A percentile compares a stretch with the other conserved stretches of the same genome.
These are phyloP conservation scores for Didymellaceae sp. DNA, from an alignment of 2,329 filamentous ascomycete genomes.

Conservation along the genomic window DNA sequence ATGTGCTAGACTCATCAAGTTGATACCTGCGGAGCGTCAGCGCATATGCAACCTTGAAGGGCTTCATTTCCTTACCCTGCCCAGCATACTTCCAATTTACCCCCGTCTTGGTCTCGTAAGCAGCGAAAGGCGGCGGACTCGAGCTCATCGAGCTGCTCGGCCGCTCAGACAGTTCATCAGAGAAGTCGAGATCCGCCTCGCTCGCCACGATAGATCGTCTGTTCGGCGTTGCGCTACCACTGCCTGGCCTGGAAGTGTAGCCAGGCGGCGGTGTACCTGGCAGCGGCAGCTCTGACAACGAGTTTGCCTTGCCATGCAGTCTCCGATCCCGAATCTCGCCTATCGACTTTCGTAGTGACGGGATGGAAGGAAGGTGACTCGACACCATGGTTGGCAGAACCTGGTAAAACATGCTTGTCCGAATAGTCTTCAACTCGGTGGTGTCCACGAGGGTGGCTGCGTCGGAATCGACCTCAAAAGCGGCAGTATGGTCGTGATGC, in stretches of 20 bases:
- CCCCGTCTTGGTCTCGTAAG: constrained; percentile 45
- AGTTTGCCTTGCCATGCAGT: constrained; percentile 23
- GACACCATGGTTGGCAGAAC: constrained; percentile 62
- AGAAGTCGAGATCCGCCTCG: constrained; percentile 31
- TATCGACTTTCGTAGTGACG: constrained; percentile 54
- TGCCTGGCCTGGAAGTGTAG: constrained; percentile 39
- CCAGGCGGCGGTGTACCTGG: constrained; percentile 48
- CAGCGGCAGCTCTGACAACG: constrained; percentile 24
- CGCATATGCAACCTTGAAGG: neutral
- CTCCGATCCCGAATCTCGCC: constrained; percentile 33
- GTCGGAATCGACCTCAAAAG: constrained; percentile 15
- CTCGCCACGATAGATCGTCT: constrained; percentile 24
- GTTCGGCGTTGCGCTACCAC: constrained; percentile 28
- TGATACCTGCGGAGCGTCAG: constrained; percentile 49
- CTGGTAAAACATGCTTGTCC: constrained; percentile 58
- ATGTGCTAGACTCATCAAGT: constrained; percentile 54
- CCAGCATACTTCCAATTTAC: constrained; percentile 61
- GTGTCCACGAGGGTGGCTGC: constrained; percentile 17
- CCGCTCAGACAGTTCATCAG: constrained; percentile 35
- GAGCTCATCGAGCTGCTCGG: constrained; percentile 30
- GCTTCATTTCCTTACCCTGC: constrained; percentile 51
- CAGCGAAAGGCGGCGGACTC: constrained; percentile 25
- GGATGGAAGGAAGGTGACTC: constrained; percentile 58
- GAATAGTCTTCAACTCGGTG: constrained; percentile 16
- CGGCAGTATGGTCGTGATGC: neutral